Evolutionary conservation across 768 basidiomycete species (phyloP).

Genomic region (Xerocomellus intermedius): DNA sequence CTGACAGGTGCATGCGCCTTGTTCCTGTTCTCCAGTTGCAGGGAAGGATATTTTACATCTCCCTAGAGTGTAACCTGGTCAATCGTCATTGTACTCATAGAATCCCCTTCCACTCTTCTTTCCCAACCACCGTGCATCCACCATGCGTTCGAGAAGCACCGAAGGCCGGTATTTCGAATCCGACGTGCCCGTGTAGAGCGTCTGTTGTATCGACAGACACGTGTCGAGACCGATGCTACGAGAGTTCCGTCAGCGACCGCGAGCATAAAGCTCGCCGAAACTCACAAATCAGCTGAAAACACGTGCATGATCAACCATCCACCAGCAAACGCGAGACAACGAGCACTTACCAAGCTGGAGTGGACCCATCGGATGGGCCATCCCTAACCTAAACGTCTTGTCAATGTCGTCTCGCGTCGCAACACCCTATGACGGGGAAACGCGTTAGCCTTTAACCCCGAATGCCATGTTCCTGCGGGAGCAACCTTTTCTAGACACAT

Average conservation of each 20-base stretch:
- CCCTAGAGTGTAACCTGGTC: neutral
- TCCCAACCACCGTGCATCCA: conserved; percentile 92
- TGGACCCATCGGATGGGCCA: conserved; percentile 95
- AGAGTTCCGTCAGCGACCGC: neutral
- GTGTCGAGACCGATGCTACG: conserved; percentile 94
- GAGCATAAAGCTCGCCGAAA: neutral
- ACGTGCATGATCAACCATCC: neutral
- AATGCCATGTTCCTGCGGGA: neutral
- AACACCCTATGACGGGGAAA: conserved; percentile 57
- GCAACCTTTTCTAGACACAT: conserved; percentile 86
- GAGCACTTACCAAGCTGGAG: conserved; percentile 66
- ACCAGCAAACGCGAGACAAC: neutral
- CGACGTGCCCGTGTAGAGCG: conserved; percentile 82
- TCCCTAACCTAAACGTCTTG: conserved; percentile 88
- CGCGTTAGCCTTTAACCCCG: neutral
- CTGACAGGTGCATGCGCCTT: neutral
- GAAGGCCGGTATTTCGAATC: conserved; percentile 96
- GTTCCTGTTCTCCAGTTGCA: too few relatives aligned
- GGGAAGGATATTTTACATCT: too few relatives aligned
- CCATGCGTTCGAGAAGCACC: conserved; percentile 90
- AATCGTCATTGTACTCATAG: conserved; percentile 68
- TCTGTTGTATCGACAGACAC: conserved; percentile 90
- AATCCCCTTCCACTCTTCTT: conserved; percentile 93
- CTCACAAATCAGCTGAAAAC: conserved; percentile 33
- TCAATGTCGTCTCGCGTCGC: conserved; percentile 95